Percentiles rank a stretch among this genome's conserved stretches.
Conservation (phyloP, 2,329 filamentous ascomycete species). For the Ophiostoma ulmi region DNA sequence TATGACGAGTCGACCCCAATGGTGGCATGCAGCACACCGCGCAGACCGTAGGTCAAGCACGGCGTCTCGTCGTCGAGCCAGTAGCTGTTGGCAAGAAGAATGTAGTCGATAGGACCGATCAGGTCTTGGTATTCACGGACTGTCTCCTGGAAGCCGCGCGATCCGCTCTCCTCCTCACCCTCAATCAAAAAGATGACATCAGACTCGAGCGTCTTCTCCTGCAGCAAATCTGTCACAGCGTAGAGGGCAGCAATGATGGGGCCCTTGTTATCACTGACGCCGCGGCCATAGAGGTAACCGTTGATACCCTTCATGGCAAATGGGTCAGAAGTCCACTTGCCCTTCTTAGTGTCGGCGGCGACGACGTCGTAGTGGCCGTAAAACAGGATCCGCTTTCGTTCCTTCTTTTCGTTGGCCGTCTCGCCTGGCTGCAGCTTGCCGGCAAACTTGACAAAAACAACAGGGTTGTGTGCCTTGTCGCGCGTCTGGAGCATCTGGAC, state of each 20-base stretch:
- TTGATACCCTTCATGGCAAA: conserved; percentile 86
- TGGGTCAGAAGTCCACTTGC: conserved; percentile 81
- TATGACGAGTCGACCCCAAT: conserved; percentile 79
- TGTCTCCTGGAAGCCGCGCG: conserved; percentile 80
- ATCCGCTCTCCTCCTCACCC: conserved; percentile 93
- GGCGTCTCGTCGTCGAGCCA: conserved; percentile 96
- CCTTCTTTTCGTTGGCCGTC: conserved; percentile 43
- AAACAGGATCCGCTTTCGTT: conserved; percentile 83
- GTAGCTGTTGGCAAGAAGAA: conserved; percentile 93
- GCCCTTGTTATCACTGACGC: conserved; percentile 97
- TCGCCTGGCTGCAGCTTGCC: conserved; percentile 56
- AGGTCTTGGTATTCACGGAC: conserved; percentile 73
- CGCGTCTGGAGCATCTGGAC: conserved; percentile 88
- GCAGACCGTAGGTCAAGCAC: conserved; percentile 88
- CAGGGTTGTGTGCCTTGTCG: conserved; percentile 69
- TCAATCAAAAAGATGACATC: conserved; percentile 94
- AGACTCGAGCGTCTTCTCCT: conserved; percentile 75
- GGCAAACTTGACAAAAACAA: conserved; percentile 86
- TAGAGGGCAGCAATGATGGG: conserved; percentile 92
- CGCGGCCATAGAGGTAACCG: conserved; percentile 89
- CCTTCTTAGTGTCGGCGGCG: conserved; percentile 73
- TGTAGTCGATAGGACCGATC: conserved; percentile 90
- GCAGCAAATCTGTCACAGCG: conserved; percentile 81
- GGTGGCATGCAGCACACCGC: conserved; percentile 90
- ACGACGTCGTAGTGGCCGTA: conserved; percentile 99